Evolutionary conservation across 768 basidiomycete species (phyloP), one percentile per base, ranked within the genome.

Genomic region (Kwoniella botswanensis): DNA sequence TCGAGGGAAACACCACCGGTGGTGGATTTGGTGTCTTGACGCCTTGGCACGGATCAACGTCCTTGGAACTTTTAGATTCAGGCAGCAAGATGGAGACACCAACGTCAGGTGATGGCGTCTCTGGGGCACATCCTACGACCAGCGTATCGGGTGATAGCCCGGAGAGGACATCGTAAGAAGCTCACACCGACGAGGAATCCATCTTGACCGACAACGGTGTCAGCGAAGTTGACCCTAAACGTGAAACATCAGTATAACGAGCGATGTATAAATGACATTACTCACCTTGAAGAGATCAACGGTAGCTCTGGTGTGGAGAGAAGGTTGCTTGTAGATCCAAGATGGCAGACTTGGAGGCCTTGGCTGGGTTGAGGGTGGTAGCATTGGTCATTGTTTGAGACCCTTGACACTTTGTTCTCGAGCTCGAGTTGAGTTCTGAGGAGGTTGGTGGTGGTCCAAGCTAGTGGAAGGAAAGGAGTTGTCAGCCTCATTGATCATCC

Each of bases 131-230:
- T 79, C 96, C 97, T 77, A 93, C 83, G 64, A 76, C 92, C 88
- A 66, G 93, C 91, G 86, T 97, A 99, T 80, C 92, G 91, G 83
- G 91, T 91, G 84, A 98, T 88, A 81, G 89, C 90, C 94, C 96
- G 78, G 93, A 92, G 61, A 91, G 93, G 83, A 98, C 93, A 84
- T 98, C 96, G 88, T 98, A 98, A 63, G 93, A 89, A 50, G 94
- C 88, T 99, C 97, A 74, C 93, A 87, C 97, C 97, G 70, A 96
- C 86, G 71, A 98, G 92, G 91, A 98, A 93, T 70, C 97, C 97
- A 80, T 98, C 94, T 80, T 94, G 95, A 76, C 95, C 95, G 75
- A 96, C 81, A 77, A 96, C 97, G 71, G 93, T 88, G 86, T 99
- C 97, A 62, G 94, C 91, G 75, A 92, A 63, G 93, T 96, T 58